Conservation (phyloP, 78 protist species). For the Dictyostelium intermedium region DNA sequence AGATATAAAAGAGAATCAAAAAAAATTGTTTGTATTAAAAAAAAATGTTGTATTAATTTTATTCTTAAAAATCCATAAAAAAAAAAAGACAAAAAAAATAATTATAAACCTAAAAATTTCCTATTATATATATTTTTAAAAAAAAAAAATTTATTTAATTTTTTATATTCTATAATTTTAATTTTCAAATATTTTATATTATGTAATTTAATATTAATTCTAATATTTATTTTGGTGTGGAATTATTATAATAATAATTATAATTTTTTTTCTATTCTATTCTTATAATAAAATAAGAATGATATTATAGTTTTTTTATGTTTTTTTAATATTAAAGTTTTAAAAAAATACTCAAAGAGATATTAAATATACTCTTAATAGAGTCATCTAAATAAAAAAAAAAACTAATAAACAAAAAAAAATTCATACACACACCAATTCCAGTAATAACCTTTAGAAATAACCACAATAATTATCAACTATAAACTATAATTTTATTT, state of each 20-base stretch:
- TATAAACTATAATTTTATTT: too few species aligned
- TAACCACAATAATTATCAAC: background rate
- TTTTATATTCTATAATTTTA: background rate
- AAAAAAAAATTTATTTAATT: too few species aligned
- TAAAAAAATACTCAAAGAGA: background rate
- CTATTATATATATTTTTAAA: too few species aligned
- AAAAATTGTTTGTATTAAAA: too few species aligned
- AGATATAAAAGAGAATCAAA: too few species aligned
- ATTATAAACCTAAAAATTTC: too few species aligned
- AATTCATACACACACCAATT: background rate
- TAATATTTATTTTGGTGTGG: background rate
- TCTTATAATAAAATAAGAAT: background rate
- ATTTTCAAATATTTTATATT: background rate
- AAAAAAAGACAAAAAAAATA: too few species aligned
- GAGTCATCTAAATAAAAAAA: background rate
- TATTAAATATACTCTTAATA: background rate
- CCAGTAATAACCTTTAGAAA: background rate
- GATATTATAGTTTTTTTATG: background rate
- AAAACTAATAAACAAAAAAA: background rate
- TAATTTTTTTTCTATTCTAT: background rate
- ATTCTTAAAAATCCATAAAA: too few species aligned
- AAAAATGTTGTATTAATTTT: too few species aligned
- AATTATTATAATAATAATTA: background rate
- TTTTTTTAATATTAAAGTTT: background rate
- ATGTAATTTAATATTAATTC: background rate